Evolutionary conservation across 768 basidiomycete genomes (phyloP), one percentile per base, ranked within the genome.

Genomic region (Chalciporus pseudorubinellus): DNA sequence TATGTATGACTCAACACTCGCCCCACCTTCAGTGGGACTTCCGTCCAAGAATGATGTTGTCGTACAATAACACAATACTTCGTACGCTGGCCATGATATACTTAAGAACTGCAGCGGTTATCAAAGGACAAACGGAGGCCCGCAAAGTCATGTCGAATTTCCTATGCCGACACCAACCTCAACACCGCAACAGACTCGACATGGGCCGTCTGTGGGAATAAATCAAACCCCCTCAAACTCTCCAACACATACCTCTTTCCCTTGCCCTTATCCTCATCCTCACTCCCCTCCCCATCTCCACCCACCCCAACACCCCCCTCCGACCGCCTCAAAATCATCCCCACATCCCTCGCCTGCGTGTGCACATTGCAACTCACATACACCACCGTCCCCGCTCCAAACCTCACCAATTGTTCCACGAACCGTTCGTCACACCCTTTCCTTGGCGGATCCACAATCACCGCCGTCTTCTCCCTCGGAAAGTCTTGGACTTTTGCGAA

Each of bases 311-410:
- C 71, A 48, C 65, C 71, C 41, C 66, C 73, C 59, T 70, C 69
- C 54, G 77, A 78, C 64, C 80, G 70, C 19, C 58, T 50, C 39
- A 85, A 29, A 31, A 97, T 81, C 70, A 74, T 80, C 14, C 90
- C 93, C 3, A 97, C 76, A 69, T 97, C 95, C 60, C 94, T 73
- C 28, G 89, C 90, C 73, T 92, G 89, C 8, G 93, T 93, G 61
- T 95, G 94, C 42, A 97, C 94, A 64, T 95, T 97, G 62, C 94
- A 97, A 64, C 89, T 92, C 50, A 98, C 92, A 63, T 97, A 97
- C 44, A 94, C 89, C 55, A 95, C 77, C 24, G 80, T 81, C 49
- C 73, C 70, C 12, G 86, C 75, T 33, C 82, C 71, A 70, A 98
- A 89, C 6, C 62, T 66, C 45, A 95, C 62, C 31, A 97, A 69